These are phyloP conservation scores for Suillus cothurnatus DNA, from an alignment of 768 basidiomycete species.

Conservation along the genomic window DNA sequence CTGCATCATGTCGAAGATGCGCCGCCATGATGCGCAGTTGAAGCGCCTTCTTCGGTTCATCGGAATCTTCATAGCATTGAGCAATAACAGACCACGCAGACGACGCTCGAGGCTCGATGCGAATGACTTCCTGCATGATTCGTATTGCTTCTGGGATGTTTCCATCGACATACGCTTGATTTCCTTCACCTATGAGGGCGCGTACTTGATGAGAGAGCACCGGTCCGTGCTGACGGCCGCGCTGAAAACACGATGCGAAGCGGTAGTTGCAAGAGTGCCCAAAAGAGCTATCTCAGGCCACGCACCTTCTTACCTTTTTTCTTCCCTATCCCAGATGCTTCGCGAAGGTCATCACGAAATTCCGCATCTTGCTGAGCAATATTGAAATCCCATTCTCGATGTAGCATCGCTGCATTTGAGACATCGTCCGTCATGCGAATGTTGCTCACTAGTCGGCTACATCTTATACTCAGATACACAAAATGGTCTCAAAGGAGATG, in stretches of 20 bases:
- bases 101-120: constrained; percentile 85
- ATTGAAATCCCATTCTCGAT: constrained; percentile 74
- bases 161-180: constrained; percentile 80
- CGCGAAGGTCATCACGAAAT: constrained; percentile 74
- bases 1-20: constrained; percentile 80
- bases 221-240: constrained; percentile 55
- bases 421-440: constrained; percentile 57
- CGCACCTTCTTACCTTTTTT: constrained; percentile 49
- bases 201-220: constrained; percentile 70
- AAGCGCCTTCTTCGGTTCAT: constrained; percentile 68
- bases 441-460: constrained; percentile 67
- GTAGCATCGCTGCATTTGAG: constrained; percentile 47
- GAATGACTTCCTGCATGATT: constrained; percentile 89
- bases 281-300: constrained; percentile 2
- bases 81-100: constrained; percentile 89
- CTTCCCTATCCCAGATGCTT: constrained; percentile 71
- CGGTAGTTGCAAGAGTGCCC: background rate
- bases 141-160: constrained; percentile 69
- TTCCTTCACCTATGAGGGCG: constrained; percentile 81
- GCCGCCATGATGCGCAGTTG: constrained; percentile 89
- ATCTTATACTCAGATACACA: background rate
- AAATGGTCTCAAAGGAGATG: constrained; percentile 8
- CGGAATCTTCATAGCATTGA: constrained; percentile 75
- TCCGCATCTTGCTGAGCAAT: constrained; percentile 68
- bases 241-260: constrained; percentile 15